Conservation (phyloP, 2,329 filamentous ascomycete genomes). For the Teratosphaeria nubilosa region DNA sequence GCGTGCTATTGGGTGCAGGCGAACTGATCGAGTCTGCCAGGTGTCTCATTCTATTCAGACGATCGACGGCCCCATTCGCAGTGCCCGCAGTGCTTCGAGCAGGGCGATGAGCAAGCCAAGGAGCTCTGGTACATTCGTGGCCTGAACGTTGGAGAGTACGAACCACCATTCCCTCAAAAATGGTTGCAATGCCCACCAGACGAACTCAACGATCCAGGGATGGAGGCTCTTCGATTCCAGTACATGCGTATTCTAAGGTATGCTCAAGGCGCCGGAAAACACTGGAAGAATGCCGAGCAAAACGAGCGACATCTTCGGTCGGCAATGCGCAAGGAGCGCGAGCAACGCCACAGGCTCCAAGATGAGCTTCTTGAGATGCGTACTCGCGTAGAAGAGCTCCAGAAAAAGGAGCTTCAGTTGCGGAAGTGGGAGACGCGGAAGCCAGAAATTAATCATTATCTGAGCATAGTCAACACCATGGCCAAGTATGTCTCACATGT, state of each 20-base stretch:
- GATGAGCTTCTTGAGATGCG: constrained; percentile 11
- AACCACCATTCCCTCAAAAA: constrained; percentile 31
- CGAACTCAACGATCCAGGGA: constrained; percentile 28
- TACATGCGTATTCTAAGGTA: constrained; percentile 31
- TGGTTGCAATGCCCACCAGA: constrained; percentile 38
- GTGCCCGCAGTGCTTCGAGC: constrained; percentile 35
- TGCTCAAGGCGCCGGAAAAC: constrained; percentile 15
- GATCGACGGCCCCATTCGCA: constrained; percentile 31
- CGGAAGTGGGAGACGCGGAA: constrained; percentile 24
- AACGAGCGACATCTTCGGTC: constrained; percentile 14
- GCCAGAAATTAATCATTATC: constrained; percentile 26
- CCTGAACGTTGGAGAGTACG: constrained; percentile 31
- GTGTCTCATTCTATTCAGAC: constrained; percentile 35
- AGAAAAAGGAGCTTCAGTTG: constrained; percentile 17
- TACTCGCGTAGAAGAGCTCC: constrained; percentile 10
- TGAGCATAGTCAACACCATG: constrained; percentile 25
- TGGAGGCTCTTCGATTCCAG: constrained; percentile 40
- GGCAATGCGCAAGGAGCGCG: constrained; percentile 16
- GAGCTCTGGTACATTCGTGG: constrained; percentile 38
- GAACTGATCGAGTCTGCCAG: constrained; percentile 19
- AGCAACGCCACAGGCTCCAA: constrained; percentile 13
- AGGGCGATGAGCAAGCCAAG: constrained; percentile 26
- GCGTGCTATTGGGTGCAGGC: neutral
- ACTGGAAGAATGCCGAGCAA: constrained; percentile 14
- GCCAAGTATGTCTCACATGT: constrained; percentile 16